Percentiles rank a stretch among this genome's conserved stretches.
phyloP scores from a whole-genome alignment of 2,329 filamentous ascomycete genomes.

The Blastomyces gilchristii region DNA sequence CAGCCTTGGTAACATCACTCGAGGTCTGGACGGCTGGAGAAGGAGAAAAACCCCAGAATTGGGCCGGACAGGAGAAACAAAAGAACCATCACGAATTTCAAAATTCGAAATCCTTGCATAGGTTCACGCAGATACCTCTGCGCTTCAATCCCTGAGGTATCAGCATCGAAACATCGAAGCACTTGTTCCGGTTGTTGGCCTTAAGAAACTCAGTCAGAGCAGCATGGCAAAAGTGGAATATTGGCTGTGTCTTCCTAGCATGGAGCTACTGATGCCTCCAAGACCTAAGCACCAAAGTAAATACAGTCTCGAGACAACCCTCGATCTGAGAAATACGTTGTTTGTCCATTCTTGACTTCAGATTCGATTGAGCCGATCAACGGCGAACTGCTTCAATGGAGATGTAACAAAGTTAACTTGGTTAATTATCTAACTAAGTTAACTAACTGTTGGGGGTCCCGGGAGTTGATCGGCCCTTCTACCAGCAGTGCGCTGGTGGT shows the following conservation, averaged over 20 bases:
- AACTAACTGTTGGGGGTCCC: no score
- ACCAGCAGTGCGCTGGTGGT: no score
- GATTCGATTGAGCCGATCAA: no score
- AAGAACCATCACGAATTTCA: not conserved
- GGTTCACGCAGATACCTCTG: not conserved
- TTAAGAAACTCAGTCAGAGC: not conserved
- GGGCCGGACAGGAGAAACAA: not conserved
- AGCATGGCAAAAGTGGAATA: not conserved
- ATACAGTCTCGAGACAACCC: not conserved
- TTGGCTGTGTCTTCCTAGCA: not conserved
- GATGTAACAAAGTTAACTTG: no score
- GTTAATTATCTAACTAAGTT: no score
- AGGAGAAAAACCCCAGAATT: not conserved
- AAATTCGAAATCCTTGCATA: not conserved
- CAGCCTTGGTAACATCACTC: not conserved
- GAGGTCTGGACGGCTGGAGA: not conserved
- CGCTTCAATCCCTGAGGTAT: not conserved
- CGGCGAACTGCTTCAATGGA: not conserved
- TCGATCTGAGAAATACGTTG: not conserved
- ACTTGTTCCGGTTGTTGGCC: no score
- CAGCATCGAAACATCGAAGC: not conserved
- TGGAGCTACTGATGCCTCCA: not conserved
- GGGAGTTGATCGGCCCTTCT: no score
- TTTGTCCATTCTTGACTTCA: not conserved
- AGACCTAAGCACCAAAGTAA: not conserved